Evolutionary conservation across 1,284 basidiomycete genomes (phyloP).

Genomic region (Rhizoctonia solani): DNA sequence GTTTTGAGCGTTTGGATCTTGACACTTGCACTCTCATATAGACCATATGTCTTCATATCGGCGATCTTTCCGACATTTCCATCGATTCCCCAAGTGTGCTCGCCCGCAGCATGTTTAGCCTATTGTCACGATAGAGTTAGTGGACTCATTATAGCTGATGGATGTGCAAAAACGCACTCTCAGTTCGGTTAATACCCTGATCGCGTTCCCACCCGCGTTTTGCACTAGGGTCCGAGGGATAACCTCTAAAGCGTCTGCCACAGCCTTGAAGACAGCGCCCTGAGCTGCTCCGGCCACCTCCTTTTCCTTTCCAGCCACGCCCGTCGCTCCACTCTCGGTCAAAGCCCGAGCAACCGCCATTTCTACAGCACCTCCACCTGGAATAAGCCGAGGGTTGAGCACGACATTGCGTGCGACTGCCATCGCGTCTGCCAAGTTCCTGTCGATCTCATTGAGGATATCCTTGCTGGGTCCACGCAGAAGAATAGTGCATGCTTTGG

Average conservation of each 20-base stretch:
- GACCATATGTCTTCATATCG: slow-evolving; percentile 92
- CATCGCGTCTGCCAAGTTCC: slow-evolving; percentile 98
- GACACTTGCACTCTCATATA: slow-evolving; percentile 95
- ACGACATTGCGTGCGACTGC: slow-evolving; percentile 95
- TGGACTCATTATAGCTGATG: background rate
- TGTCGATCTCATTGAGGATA: slow-evolving; percentile 96
- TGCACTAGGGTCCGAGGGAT: slow-evolving; percentile 95
- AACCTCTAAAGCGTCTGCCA: slow-evolving; percentile 96
- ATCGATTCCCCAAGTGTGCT: slow-evolving; percentile 90
- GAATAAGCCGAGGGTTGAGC: slow-evolving; percentile 90
- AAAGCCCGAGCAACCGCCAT: slow-evolving; percentile 95
- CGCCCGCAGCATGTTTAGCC: slow-evolving; percentile 94
- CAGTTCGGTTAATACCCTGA: slow-evolving; percentile 89
- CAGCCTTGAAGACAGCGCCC: slow-evolving; percentile 66
- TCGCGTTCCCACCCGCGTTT: slow-evolving; percentile 94
- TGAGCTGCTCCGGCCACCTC: slow-evolving; percentile 18
- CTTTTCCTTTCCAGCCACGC: slow-evolving; percentile 57
- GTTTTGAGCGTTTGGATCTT: slow-evolving; percentile 99
- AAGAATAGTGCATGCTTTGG: slow-evolving; percentile 97
- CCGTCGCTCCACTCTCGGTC: slow-evolving; percentile 77
- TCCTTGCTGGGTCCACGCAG: slow-evolving; percentile 99
- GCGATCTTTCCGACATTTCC: slow-evolving; percentile 94
- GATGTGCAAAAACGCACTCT: slow-evolving; percentile 58
- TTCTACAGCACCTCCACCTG: slow-evolving; percentile 96
- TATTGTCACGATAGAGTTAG: slow-evolving; percentile 43